Base-by-base conservation (phyloP, 2,329 filamentous ascomycete genomes). In the Xylariaceae sp. region DNA sequence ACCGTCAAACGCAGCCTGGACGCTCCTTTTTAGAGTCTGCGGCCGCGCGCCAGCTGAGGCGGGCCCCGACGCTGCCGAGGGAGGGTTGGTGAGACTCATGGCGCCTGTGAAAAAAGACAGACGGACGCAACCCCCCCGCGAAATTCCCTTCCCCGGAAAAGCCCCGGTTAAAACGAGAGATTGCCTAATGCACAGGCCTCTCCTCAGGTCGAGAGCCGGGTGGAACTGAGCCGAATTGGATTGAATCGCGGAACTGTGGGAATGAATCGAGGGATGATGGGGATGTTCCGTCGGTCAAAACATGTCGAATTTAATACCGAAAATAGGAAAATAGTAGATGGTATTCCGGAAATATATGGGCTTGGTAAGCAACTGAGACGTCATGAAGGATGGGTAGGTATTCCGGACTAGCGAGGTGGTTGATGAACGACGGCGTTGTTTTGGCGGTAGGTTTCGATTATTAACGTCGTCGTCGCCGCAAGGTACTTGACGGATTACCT, bases 1-100 rank as follows among this genome's bases (percentile, higher is more conserved):
- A 84, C 83, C 83, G 74, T 86, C 82, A 75, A 86, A 85, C 44
- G 81, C 79, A 62, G 82, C 78, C 72, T 85, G 82, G 57, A 83
- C 81, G 66, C 78, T 83, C 69, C 83, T 77, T 75, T 86, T 86
- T 57, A 84, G 72, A 34, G 74, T 75, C 67, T 80, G 78, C 61
- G 72, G 74, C 62, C 76, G 75, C 55, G 73, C 71, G 60, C 77
- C 77, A 50, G 68, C 76, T 58, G 80, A 81, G 47, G 75, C 75
- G 56, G 80, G 77, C 53, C 77, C 79, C 67, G 78, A 79, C 42
- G 78, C 74, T 64, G 71, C 78, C 65, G 81, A 79, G 50, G 80
- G 73, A 60, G 80, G 80, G 71, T 83, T 83, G 56, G 78, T 82
- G 74, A 79, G 74, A 74, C 76, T 81, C 81, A 83, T 83, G 55